These are phyloP conservation scores for Stenogyne calaminthoides DNA, from an alignment of 305 asterid species.

Conservation along the genomic window DNA sequence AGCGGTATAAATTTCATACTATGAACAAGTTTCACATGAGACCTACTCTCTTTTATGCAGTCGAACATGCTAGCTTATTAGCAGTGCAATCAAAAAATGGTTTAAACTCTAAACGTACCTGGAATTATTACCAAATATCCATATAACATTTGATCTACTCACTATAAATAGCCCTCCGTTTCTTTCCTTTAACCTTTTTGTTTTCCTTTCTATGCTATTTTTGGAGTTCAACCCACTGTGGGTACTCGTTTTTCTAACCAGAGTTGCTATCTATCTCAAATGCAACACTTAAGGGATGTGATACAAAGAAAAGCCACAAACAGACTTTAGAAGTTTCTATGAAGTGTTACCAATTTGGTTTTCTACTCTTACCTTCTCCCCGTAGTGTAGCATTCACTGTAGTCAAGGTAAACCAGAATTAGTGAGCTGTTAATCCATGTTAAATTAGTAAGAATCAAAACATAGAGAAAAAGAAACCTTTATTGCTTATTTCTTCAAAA, in stretches of 20 bases:
- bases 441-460: slow-evolving; percentile 20
- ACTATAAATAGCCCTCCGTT: background rate
- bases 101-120: background rate
- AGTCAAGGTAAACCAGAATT: slow-evolving; percentile 36
- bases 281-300: background rate
- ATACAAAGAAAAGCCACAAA: slow-evolving; percentile 16
- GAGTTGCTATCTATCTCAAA: background rate
- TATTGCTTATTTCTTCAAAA: slow-evolving; percentile 48
- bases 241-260: background rate
- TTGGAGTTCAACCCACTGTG: background rate
- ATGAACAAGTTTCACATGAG: too few species aligned
- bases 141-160: background rate
- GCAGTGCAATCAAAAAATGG: slow-evolving; percentile 2
- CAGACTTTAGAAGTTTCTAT: background rate
- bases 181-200: background rate
- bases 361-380: slow-evolving; percentile 35
- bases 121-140: too few species aligned
- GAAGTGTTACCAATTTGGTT: slow-evolving; percentile 1
- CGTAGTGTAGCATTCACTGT: slow-evolving; percentile 34
- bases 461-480: slow-evolving; percentile 28
- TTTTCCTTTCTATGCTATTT: background rate
- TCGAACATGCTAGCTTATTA: background rate
- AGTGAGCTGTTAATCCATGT: slow-evolving; percentile 23
- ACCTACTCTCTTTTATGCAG: too few species aligned
- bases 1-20: too few species aligned